phyloP scores from a whole-genome alignment of 257 asterid genomes.

The Nicotiana obtusifolia region DNA sequence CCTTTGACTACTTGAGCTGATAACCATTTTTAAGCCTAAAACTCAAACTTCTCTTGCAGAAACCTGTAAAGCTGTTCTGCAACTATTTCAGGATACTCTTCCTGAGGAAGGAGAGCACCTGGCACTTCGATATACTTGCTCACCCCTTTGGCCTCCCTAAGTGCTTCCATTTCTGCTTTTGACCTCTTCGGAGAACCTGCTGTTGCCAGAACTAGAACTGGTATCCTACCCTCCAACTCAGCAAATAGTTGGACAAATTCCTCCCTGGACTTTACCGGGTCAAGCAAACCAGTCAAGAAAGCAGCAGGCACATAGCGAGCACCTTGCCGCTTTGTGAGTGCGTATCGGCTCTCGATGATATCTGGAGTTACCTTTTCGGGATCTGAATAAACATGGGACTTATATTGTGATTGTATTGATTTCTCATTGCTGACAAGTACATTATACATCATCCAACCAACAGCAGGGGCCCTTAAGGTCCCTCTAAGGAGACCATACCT shows the following conservation, averaged over 20 bases:
- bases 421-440: constrained; percentile 91
- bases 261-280: constrained; percentile 77
- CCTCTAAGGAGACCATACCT: constrained; percentile 90
- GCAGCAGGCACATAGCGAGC: constrained; percentile 97
- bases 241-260: constrained; percentile 69
- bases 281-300: constrained; percentile 88
- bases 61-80: constrained; percentile 67
- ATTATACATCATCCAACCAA: constrained; percentile 99
- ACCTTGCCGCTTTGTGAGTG: constrained; percentile 71
- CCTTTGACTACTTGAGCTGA: constrained; percentile 20
- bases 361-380: constrained; percentile 77
- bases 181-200: constrained; percentile 75
- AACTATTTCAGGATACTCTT: constrained; percentile 72
- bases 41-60: constrained; percentile 47
- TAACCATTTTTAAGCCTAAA: constrained; percentile 18
- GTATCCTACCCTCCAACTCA: constrained; percentile 50
- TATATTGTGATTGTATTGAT: constrained; percentile 84
- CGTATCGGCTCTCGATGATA: constrained; percentile 68
- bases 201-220: constrained; percentile 65
- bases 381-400: constrained; percentile 88
- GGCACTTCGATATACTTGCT: constrained; percentile 63
- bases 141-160: constrained; percentile 71
- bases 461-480: constrained; percentile 87
- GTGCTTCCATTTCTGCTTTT: constrained; percentile 97
- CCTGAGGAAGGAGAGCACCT: constrained; percentile 95